phyloP scores from a whole-genome alignment of 2,329 filamentous ascomycete species.

The Fusarium mundagurra region DNA sequence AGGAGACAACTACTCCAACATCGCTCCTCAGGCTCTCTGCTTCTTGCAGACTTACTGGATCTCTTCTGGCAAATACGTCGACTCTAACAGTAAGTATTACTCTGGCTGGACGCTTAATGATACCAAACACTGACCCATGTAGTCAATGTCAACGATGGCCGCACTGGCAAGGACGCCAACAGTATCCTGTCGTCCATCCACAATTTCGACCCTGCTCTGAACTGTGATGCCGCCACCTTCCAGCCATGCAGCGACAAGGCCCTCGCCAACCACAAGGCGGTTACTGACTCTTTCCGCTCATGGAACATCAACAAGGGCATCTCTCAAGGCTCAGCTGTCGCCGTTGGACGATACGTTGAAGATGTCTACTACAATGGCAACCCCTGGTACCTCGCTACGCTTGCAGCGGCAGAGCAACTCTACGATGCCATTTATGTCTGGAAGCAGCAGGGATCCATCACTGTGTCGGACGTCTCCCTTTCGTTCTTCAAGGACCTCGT shows the following conservation, averaged over 20 bases:
- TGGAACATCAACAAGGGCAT: constrained; percentile 77
- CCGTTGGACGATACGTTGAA: constrained; percentile 75
- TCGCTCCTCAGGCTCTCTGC: constrained; percentile 77
- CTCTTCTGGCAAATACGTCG: constrained; percentile 64
- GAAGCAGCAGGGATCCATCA: constrained; percentile 70
- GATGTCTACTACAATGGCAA: constrained; percentile 82
- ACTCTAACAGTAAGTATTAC: constrained; percentile 69
- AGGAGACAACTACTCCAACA: constrained; percentile 68
- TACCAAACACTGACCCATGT: neutral
- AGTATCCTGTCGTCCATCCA: constrained; percentile 73
- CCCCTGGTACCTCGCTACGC: constrained; percentile 82
- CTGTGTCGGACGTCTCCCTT: constrained; percentile 71
- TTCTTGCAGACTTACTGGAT: constrained; percentile 81
- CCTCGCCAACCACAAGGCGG: constrained; percentile 79
- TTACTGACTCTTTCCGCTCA: constrained; percentile 79
- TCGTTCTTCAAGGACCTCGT: constrained; percentile 76
- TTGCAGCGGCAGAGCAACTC: constrained; percentile 82
- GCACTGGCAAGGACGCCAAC: constrained; percentile 77
- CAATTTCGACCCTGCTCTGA: constrained; percentile 73
- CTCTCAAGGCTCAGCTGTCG: constrained; percentile 65
- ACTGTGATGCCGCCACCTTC: constrained; percentile 77
- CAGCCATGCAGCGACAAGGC: constrained; percentile 78
- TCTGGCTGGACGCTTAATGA: no score
- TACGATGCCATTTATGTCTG: constrained; percentile 81
- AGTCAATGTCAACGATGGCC: constrained; percentile 67